Conservation (phyloP, 176 grass and related monocot species). For the Eragrostis curvula region DNA sequence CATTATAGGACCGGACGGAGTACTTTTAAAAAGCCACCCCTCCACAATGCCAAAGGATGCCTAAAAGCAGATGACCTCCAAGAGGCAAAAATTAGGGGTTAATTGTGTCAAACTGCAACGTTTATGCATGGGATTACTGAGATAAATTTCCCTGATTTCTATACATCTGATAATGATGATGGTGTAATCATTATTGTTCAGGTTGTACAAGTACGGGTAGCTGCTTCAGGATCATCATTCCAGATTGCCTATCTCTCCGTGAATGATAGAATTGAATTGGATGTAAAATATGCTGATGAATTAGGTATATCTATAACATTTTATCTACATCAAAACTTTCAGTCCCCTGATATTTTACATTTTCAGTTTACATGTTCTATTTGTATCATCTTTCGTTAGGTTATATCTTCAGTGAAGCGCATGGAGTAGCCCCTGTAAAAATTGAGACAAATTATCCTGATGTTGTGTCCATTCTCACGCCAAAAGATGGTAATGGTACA, state of each 20-base stretch:
- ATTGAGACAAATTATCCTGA: slow-evolving; percentile 94
- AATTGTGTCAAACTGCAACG: neutral
- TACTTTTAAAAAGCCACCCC: neutral
- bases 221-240: slow-evolving; percentile 70
- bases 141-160: neutral
- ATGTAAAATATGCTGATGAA: slow-evolving; percentile 84
- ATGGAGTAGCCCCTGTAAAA: slow-evolving; percentile 83
- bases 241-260: slow-evolving; percentile 66
- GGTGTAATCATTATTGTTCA: slow-evolving; percentile 49
- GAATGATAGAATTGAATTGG: slow-evolving; percentile 75
- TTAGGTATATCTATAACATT: slow-evolving; percentile 63
- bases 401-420: slow-evolving; percentile 86
- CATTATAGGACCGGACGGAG: too few relatives aligned
- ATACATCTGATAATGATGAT: slow-evolving; percentile 28
- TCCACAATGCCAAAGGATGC: slow-evolving; percentile 9
- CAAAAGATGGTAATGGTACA: slow-evolving; percentile 64
- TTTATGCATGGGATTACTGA: slow-evolving; percentile 10
- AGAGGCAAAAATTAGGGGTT: neutral
- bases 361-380: slow-evolving; percentile 23
- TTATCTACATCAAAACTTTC: slow-evolving; percentile 24
- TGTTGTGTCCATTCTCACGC: slow-evolving; percentile 74
- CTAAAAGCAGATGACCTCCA: neutral
- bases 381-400: slow-evolving; percentile 50
- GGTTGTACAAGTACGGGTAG: slow-evolving; percentile 84
- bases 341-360: neutral